Evolutionary conservation across 1,284 basidiomycete genomes (phyloP), one percentile per base, ranked within the genome.

Genomic region (Sporisorium exsertum): DNA sequence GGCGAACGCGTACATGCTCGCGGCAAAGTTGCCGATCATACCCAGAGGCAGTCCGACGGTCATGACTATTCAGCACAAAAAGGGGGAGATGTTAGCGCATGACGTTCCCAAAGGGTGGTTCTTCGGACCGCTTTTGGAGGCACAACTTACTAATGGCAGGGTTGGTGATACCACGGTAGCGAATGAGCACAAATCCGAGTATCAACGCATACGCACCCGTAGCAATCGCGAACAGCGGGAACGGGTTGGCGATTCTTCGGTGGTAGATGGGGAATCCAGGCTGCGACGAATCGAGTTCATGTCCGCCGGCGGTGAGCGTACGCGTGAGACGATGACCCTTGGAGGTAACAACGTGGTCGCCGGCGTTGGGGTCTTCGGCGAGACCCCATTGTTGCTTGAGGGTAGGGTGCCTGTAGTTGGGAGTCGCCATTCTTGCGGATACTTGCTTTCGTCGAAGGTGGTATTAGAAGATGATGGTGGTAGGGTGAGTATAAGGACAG

Each of bases 191-290:
- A 18, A 66, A 22, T 3, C 76, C 76, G 27, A 79, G 58, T 51
- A 80, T 66, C 15, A 78, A 26, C 40, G 75, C 8, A 13, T 52
- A 74, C 3, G 79, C 79, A 2, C 79, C 79, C 18, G 79, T 74
- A 5, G 74, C 42, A 32, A 80, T 74, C 42, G 40, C 52, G 8
- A 75, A n/a, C 46, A 80, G 53, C 2, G 77, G 79, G 64, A 77
- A 72, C 5, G 79, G 79, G 66, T 67, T 57, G 12, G 29, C 78
- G 40, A 80, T 80, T 35, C 77, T 60, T 35, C 78, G 78, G 40
- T 80, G 78, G 64, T 80, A 80, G 50, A 71, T 45, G 51, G 77
- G 75, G 62, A 76, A 71, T 18, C 72, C 72, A 6, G 64, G 76
- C 54, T 72, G 72, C 22, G 62, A 64, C 6, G 68, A 74, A 40